phyloP scores from a whole-genome alignment of 2,329 filamentous ascomycete genomes.

The Nothomitra cinnamomea region DNA sequence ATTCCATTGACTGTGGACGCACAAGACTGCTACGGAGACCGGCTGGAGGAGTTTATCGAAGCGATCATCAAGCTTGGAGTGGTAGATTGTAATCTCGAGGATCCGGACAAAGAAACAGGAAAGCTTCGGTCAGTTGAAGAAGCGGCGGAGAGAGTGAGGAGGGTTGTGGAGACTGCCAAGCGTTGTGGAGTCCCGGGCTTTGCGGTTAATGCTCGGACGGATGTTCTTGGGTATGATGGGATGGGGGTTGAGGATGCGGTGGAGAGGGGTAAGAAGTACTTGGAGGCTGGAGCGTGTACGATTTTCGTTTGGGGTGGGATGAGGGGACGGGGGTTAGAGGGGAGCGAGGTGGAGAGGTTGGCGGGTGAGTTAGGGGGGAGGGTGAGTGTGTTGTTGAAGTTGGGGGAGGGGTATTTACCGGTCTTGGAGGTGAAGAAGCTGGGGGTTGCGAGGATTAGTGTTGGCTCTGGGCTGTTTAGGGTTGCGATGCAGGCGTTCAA shows the following conservation, averaged over 20 bases:
- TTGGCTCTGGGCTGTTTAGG: slow-evolving; percentile 32
- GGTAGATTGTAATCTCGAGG: slow-evolving; percentile 43
- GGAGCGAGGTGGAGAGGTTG: slow-evolving; percentile 29
- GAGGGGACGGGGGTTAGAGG: slow-evolving; percentile 24
- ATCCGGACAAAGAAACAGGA: slow-evolving; percentile 25
- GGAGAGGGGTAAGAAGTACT: slow-evolving; percentile 35
- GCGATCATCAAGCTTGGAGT: slow-evolving; percentile 33
- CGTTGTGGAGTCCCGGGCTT: slow-evolving; percentile 36
- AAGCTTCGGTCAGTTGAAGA: slow-evolving; percentile 25
- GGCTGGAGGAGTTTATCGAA: slow-evolving; percentile 28
- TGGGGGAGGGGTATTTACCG: slow-evolving; percentile 23
- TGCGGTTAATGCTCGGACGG: slow-evolving; percentile 40
- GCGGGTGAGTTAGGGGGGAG: slow-evolving; percentile 31
- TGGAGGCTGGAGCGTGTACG: slow-evolving; percentile 39
- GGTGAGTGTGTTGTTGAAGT: slow-evolving; percentile 31
- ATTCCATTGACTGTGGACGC: slow-evolving; percentile 39
- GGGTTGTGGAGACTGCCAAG: slow-evolving; percentile 26
- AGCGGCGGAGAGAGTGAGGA: slow-evolving; percentile 31
- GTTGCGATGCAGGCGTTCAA: slow-evolving; percentile 25
- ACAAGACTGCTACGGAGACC: slow-evolving; percentile 40
- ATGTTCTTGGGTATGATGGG: slow-evolving; percentile 30
- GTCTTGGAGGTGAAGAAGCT: slow-evolving; percentile 28
- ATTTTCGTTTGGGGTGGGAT: slow-evolving; percentile 43
- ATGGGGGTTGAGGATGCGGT: slow-evolving; percentile 31
- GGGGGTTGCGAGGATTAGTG: slow-evolving; percentile 37